These are phyloP conservation scores for Naumovozyma baii DNA, from an alignment of 805 yeast genomes.

Conservation along the genomic window DNA sequence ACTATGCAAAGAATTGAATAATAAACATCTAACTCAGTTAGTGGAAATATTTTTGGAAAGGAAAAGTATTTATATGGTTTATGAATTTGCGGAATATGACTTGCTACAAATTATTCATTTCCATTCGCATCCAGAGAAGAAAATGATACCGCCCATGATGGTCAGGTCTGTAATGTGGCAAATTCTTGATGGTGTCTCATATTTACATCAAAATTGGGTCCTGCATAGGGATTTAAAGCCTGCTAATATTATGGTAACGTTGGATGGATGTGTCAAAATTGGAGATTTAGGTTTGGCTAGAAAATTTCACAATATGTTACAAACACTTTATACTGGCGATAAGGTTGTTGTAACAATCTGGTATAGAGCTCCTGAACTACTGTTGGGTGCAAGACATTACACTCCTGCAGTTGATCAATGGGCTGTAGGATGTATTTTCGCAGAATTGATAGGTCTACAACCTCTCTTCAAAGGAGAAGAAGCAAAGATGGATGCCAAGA, in stretches of 20 bases:
- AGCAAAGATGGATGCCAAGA: constrained; percentile 88
- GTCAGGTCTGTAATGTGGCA: constrained; percentile 87
- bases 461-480: constrained; percentile 98
- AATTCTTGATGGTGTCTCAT: constrained; percentile 81
- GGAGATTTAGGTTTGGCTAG: constrained; percentile 93
- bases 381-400: constrained; percentile 86
- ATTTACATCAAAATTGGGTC: constrained; percentile 91
- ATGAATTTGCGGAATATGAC: constrained; percentile 95
- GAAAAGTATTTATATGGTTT: constrained; percentile 86
- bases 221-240: constrained; percentile 94
- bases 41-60: constrained; percentile 79
- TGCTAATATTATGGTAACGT: constrained; percentile 93
- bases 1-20: constrained; percentile 74
- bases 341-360: constrained; percentile 95
- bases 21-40: constrained; percentile 69
- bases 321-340: constrained; percentile 81
- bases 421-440: constrained; percentile 94
- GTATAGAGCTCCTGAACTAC: constrained; percentile 89
- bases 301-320: constrained; percentile 76
- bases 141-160: constrained; percentile 67
- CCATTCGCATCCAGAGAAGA: constrained; percentile 82
- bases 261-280: constrained; percentile 82
- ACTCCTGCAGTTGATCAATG: constrained; percentile 88
- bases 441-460: constrained; percentile 76
- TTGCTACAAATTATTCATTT: constrained; percentile 85